These are phyloP conservation scores for Boletus eberwhitei DNA, from an alignment of 768 basidiomycete species.

Conservation along the genomic window DNA sequence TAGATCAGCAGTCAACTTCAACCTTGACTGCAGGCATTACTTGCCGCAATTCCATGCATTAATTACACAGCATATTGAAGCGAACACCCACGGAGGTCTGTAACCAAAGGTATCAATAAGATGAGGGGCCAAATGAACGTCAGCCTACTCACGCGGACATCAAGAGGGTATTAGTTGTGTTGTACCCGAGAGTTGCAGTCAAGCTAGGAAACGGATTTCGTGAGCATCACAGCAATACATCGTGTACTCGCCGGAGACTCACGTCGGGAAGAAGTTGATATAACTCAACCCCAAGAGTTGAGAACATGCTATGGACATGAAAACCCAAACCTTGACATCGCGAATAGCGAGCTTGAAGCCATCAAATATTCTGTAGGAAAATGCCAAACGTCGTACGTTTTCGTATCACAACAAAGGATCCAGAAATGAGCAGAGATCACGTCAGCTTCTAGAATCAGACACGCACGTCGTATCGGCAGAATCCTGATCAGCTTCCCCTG, in stretches of 20 bases:
- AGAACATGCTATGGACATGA: slow-evolving; percentile 49
- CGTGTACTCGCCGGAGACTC: slow-evolving; percentile 6
- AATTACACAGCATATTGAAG: slow-evolving; percentile 45
- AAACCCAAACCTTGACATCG: slow-evolving; percentile 52
- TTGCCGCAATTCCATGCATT: slow-evolving; percentile 56
- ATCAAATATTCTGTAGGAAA: slow-evolving; percentile 37
- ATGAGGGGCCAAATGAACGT: not conserved
- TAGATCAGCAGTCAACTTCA: not conserved
- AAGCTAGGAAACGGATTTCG: slow-evolving; percentile 33
- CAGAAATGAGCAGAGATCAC: not conserved
- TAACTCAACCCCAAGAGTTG: slow-evolving; percentile 57
- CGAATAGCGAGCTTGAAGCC: slow-evolving; percentile 56
- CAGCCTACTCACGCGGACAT: slow-evolving; percentile 49
- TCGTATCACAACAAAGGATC: not conserved
- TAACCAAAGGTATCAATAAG: not conserved
- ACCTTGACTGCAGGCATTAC: not conserved
- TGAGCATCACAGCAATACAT: not conserved
- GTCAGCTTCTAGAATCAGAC: not conserved
- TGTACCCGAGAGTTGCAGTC: slow-evolving; percentile 58
- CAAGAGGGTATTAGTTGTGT: slow-evolving; percentile 55
- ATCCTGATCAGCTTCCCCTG: slow-evolving; percentile 64
- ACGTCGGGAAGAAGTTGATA: slow-evolving; percentile 59
- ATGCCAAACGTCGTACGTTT: not conserved
- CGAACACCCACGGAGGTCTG: slow-evolving; percentile 65
- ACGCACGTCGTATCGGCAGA: slow-evolving; percentile 12